phyloP scores from a whole-genome alignment of 2,329 filamentous ascomycete species.

The Grosmannia penicillata region DNA sequence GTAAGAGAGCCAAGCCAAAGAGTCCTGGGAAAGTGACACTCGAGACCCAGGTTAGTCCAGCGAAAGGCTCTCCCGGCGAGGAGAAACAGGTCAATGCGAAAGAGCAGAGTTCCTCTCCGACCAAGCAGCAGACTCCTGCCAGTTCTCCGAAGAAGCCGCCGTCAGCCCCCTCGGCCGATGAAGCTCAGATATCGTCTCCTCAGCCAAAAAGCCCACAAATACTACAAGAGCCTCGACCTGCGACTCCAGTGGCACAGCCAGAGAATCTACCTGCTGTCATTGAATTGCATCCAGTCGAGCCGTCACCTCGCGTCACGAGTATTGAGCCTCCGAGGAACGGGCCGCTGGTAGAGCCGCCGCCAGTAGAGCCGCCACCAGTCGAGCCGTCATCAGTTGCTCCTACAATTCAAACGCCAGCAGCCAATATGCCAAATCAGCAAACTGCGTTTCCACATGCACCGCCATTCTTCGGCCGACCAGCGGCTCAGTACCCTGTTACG shows the following conservation, averaged over 20 bases:
- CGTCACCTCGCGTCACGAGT: no score
- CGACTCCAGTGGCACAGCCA: not conserved
- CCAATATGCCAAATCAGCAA: not conserved
- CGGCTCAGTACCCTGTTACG: not conserved
- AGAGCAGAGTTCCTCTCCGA: not conserved
- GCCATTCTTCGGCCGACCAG: not conserved
- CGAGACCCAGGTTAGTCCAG: not conserved
- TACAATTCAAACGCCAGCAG: no score
- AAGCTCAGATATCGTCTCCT: not conserved
- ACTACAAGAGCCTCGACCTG: no score
- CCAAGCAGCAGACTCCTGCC: not conserved
- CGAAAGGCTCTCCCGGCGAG: not conserved
- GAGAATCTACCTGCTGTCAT: no score
- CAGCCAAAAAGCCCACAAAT: not conserved
- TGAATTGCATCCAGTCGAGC: no score
- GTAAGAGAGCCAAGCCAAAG: no score
- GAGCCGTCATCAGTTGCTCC: not conserved
- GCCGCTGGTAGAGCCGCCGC: no score
- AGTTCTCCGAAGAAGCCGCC: not conserved
- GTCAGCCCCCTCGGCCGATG: not conserved
- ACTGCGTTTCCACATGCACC: constrained; percentile 1
- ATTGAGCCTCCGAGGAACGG: no score
- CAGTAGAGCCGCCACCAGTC: no score
- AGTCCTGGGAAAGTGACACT: no score
- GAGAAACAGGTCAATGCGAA: not conserved